Percentiles rank a stretch among this genome's conserved stretches.
These are phyloP conservation scores for Eurotiales sp. DNA, from an alignment of 2,329 filamentous ascomycete species.

Conservation along the genomic window DNA sequence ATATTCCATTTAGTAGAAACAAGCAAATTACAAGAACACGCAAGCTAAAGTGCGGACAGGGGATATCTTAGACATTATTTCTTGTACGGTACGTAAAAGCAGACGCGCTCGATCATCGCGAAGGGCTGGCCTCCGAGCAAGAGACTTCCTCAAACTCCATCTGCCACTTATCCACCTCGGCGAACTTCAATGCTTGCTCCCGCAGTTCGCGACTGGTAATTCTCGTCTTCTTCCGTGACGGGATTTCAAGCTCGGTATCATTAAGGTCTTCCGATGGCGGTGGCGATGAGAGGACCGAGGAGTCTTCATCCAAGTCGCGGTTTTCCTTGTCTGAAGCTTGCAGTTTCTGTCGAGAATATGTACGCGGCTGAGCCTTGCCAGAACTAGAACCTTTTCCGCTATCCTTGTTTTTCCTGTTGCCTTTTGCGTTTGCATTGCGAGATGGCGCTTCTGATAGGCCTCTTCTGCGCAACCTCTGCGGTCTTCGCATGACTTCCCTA, in stretches of 20 bases:
- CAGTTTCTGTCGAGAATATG: constrained; percentile 16
- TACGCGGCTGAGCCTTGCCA: constrained; percentile 10
- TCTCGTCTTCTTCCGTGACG: constrained; percentile 15
- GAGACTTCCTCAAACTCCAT: constrained; percentile 44
- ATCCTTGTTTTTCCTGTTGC: constrained; percentile 17
- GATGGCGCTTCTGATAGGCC: constrained; percentile 20
- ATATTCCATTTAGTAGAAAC: background rate
- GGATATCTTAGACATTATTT: background rate
- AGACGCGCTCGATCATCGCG: constrained; percentile 1
- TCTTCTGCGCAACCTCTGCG: constrained; percentile 18
- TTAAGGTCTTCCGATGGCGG: constrained; percentile 27
- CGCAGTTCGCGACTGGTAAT: constrained; percentile 36
- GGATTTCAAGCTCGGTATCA: constrained; percentile 20
- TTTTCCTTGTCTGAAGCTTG: constrained; percentile 30
- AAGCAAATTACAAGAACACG: background rate
- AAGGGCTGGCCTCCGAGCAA: constrained; percentile 3
- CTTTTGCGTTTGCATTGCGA: constrained; percentile 18
- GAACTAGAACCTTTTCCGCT: background rate
- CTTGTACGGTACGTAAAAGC: background rate
- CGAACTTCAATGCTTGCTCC: constrained; percentile 35
- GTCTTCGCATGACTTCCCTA: constrained; percentile 15
- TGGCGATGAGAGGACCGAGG: constrained; percentile 33
- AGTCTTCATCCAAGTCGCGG: constrained; percentile 18
- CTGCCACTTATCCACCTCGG: constrained; percentile 40
- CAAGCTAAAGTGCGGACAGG: background rate